Evolutionary conservation across 148 eudicot species (phyloP).

Genomic region (Vaccinium macrocarpon): DNA sequence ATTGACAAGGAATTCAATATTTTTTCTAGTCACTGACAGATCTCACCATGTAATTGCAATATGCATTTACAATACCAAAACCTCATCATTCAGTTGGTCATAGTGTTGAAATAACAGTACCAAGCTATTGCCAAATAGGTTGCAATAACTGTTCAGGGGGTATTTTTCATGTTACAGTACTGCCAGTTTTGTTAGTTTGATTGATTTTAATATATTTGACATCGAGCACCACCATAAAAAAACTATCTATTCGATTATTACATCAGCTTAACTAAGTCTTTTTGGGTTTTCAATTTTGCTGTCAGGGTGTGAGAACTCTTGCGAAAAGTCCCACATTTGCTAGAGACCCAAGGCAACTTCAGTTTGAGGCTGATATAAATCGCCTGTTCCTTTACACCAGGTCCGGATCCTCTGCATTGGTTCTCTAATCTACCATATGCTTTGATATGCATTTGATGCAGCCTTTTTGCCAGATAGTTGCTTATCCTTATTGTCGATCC

Average conservation of each 20-base stretch:
- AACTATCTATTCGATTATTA: neutral
- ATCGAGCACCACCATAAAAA: no score
- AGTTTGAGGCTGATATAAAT: conserved; percentile 91
- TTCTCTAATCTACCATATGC: neutral
- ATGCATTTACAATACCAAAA: neutral
- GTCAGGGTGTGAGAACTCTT: conserved; percentile 74
- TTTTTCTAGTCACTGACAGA: neutral
- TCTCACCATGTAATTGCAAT: neutral
- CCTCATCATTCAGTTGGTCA: no score
- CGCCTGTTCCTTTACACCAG: conserved; percentile 88
- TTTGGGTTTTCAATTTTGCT: conserved; percentile 15
- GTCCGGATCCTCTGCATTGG: conserved; percentile 23
- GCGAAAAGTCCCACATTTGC: conserved; percentile 88
- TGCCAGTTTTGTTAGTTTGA: neutral
- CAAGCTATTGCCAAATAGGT: neutral
- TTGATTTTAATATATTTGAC: neutral
- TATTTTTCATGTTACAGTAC: neutral
- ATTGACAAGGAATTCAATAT: no score
- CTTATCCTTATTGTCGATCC: neutral
- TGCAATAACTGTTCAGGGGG: neutral
- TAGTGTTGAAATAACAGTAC: no score
- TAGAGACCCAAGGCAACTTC: conserved; percentile 72
- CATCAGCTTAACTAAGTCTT: neutral
- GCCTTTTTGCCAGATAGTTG: neutral
- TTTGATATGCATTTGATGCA: neutral